phyloP scores from a whole-genome alignment of 2,329 filamentous ascomycete genomes.

The Escovopsis sp. region DNA sequence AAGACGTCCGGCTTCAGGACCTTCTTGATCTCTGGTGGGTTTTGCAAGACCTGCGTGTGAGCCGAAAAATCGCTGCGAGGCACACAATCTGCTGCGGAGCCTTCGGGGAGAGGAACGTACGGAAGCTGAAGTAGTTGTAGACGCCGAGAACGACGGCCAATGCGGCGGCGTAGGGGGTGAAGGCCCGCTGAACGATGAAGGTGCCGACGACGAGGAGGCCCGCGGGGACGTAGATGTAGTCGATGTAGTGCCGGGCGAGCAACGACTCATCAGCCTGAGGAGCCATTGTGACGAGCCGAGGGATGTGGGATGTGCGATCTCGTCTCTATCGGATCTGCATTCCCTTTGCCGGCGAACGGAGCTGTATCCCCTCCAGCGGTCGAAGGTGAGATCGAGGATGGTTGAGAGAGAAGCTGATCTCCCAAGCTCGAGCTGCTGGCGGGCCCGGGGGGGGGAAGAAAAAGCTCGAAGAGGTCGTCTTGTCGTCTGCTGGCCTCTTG shows the following conservation, averaged over 20 bases:
- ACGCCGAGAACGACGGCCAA: constrained; percentile 51
- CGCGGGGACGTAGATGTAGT: constrained; percentile 75
- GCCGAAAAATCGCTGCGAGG: no score
- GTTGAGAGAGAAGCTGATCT: no score
- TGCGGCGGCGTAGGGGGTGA: constrained; percentile 53
- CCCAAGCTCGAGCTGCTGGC: no score
- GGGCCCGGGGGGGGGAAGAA: no score
- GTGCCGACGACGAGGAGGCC: constrained; percentile 63
- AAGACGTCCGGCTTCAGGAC: constrained; percentile 77
- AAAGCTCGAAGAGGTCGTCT: no score
- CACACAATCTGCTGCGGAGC: background rate
- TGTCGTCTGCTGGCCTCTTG: no score
- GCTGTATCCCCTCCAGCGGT: no score
- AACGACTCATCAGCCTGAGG: constrained; percentile 14
- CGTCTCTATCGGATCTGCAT: no score
- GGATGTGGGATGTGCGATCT: background rate
- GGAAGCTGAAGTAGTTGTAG: constrained; percentile 55
- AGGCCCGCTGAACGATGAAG: constrained; percentile 66
- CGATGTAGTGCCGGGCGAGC: constrained; percentile 49
- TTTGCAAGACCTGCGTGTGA: constrained; percentile 5
- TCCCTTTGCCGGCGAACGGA: no score
- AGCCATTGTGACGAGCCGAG: constrained; percentile 11
- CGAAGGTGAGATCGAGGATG: no score
- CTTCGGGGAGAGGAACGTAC: constrained; percentile 34
- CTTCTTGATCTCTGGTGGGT: constrained; percentile 51